Base-by-base conservation (phyloP, 768 basidiomycete genomes). In the Lactarius tabidus region DNA sequence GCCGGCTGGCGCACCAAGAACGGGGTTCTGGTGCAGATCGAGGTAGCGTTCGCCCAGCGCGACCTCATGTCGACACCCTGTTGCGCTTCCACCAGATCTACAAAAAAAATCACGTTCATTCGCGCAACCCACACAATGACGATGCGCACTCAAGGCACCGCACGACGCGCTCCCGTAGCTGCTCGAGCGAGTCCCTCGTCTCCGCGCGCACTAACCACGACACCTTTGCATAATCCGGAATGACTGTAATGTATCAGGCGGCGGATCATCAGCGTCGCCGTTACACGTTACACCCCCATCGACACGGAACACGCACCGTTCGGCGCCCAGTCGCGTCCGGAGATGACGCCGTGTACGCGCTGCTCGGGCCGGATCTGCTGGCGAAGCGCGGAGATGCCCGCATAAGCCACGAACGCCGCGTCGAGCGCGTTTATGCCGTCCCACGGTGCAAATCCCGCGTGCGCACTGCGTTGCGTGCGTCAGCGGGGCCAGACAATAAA, bases 361-460 rank as follows among this genome's bases (percentile, higher is more conserved):
- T 88, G 83, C 54, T 87, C 84, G 0, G 94, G 93, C 73, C 87
- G 86, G 65, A 93, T 85, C 77, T 96, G 94, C 74, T 96, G 94
- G 15, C 94, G 84, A 55, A 96, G 80, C 28, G 86, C 85, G 3
- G 92, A 88, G 48, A 96, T 81, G 55, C 84, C 81, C 9, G 87
- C 85, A 74, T 95, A 95, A 0, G 92, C 89, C 10, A 92, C 76
- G 73, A 94, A 89, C 1, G 93, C 93, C 0, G 94, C 94, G 71
- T 95, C 94, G 52, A 93, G 82, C 15, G 93, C 91, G 71, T 95
- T 95, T 48, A 82, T 83, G 28, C 89, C 93, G 74, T 95, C 90
- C 89, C 93, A 94, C 4, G 92, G 92, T 14, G 89, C 84, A 38
- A 81, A 82, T n/a, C 86, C 87, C 18, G 91, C 91, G 70, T 92